These are phyloP conservation scores for Oryza meridionalis DNA, from an alignment of 176 grass and related monocot genomes.

Conservation along the genomic window DNA sequence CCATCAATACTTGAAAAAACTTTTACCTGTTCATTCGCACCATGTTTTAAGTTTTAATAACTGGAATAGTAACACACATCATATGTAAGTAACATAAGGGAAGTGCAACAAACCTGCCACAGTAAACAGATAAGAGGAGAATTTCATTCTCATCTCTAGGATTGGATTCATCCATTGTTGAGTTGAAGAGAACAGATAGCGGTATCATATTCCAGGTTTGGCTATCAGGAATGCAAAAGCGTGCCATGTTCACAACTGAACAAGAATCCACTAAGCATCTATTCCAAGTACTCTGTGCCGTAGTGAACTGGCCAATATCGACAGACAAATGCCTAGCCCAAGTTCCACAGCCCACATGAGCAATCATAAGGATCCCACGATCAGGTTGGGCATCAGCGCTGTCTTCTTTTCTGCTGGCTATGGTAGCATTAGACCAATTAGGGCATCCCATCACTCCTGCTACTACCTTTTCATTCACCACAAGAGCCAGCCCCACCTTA, in stretches of 20 bases:
- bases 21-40: constrained; percentile 7
- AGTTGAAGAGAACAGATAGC: constrained; percentile 63
- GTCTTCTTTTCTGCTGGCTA: constrained; percentile 28
- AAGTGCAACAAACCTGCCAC: constrained; percentile 73
- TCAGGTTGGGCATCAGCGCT: constrained; percentile 22
- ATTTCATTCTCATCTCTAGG: constrained; percentile 58
- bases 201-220: constrained; percentile 93
- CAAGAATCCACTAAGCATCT: constrained; percentile 81
- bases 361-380: constrained; percentile 74
- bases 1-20: constrained; percentile 4
- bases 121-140: constrained; percentile 69
- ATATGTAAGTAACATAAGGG: neutral
- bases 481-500: constrained; percentile 87
- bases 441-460: constrained; percentile 92
- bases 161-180: constrained; percentile 51
- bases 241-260: constrained; percentile 57
- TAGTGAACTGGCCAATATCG: constrained; percentile 35
- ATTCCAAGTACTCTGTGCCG: constrained; percentile 55
- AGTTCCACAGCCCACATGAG: constrained; percentile 81
- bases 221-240: constrained; percentile 93
- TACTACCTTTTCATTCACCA: constrained; percentile 74
- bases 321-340: constrained; percentile 66
- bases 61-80: neutral
- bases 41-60: constrained; percentile 6
- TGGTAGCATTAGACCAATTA: constrained; percentile 66